Percentiles rank a stretch among this genome's conserved stretches.
These are phyloP conservation scores for Aspergillus bridgeri DNA, from an alignment of 495 filamentous ascomycete genomes.

Conservation along the genomic window DNA sequence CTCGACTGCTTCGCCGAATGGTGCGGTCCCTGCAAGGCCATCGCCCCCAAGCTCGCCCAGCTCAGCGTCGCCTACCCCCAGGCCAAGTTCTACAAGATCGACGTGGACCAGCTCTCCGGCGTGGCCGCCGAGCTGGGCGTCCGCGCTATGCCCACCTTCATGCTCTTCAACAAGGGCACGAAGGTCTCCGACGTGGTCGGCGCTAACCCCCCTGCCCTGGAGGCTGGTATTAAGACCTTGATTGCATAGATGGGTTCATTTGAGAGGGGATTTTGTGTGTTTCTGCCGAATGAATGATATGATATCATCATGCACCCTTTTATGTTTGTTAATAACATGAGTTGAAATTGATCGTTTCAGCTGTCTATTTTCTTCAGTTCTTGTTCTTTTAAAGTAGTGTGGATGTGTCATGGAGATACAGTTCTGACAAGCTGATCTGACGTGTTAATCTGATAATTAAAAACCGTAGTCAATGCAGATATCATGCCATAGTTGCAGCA, in stretches of 20 bases:
- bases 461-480: too few species aligned
- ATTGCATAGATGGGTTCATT: conserved; percentile 16
- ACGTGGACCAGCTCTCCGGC: conserved; percentile 78
- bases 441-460: too few species aligned
- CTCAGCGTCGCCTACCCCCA: conserved; percentile 51
- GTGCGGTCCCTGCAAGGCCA: conserved; percentile 94
- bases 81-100: conserved; percentile 82
- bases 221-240: conserved; percentile 45
- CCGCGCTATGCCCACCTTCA: conserved; percentile 94
- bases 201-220: conserved; percentile 67
- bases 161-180: conserved; percentile 76
- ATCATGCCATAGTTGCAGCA: too few species aligned
- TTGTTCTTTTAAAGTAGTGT: too few species aligned
- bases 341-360: too few species aligned
- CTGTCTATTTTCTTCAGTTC: too few species aligned
- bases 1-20: conserved; percentile 86
- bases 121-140: conserved; percentile 78
- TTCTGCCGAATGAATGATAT: conserved; percentile 4
- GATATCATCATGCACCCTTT: too few species aligned
- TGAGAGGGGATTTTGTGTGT: conserved; percentile 3
- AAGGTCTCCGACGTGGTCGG: conserved; percentile 71
- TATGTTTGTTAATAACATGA: not conserved
- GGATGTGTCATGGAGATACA: too few species aligned
- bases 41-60: conserved; percentile 70
- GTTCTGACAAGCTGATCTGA: too few species aligned